phyloP scores from a whole-genome alignment of 176 grass and related monocot genomes.

The Carex myosuroides region DNA sequence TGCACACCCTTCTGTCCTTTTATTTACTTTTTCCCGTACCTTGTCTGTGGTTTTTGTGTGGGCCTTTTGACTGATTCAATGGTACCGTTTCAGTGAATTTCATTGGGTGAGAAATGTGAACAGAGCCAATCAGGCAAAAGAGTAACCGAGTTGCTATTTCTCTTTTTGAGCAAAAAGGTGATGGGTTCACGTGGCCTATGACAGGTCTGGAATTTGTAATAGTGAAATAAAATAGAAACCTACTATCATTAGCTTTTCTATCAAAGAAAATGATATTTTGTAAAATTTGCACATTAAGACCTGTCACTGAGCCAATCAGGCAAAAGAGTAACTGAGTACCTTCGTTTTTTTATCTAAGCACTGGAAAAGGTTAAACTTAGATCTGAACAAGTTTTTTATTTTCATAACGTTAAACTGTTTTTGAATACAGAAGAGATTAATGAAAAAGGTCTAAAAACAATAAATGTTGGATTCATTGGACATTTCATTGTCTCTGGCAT shows the following conservation, averaged over 20 bases:
- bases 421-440: neutral
- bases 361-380: neutral
- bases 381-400: neutral
- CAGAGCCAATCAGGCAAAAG: neutral
- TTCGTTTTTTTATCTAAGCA: neutral
- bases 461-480: neutral
- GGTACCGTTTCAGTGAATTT: neutral
- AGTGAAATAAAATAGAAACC: neutral
- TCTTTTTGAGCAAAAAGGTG: conserved; percentile 11
- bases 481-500: neutral
- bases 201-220: neutral
- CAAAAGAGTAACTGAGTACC: too few species aligned
- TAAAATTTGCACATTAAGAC: too few species aligned
- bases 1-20: neutral
- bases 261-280: neutral
- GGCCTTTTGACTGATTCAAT: neutral
- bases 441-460: neutral
- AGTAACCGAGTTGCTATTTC: neutral
- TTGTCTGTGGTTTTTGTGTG: neutral
- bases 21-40: neutral
- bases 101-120: neutral
- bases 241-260: neutral
- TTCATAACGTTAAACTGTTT: neutral
- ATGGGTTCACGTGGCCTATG: conserved; percentile 7
- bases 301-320: too few species aligned